Percentiles rank a stretch among this genome's conserved stretches.
These are phyloP conservation scores for Pouteria campechiana DNA, from an alignment of 179 eudicot species.

Conservation along the genomic window DNA sequence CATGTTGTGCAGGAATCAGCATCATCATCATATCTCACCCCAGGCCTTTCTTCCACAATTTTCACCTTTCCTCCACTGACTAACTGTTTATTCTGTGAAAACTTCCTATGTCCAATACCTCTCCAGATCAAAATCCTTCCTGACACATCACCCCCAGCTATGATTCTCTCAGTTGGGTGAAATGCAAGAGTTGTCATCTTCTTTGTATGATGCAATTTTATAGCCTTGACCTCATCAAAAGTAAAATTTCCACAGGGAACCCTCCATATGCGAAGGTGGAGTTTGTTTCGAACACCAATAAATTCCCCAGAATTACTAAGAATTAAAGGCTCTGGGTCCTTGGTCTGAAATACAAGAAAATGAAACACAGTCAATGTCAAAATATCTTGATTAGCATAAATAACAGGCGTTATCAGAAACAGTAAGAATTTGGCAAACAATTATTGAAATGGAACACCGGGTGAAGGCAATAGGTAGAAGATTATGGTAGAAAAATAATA, in stretches of 20 bases:
- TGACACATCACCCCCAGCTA: conserved; percentile 83
- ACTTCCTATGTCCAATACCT: conserved; percentile 44
- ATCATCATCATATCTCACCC: conserved; percentile 72
- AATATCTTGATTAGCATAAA: no score
- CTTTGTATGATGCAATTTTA: conserved; percentile 75
- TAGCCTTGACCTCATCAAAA: conserved; percentile 22
- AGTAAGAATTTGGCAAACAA: no score
- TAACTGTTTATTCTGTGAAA: conserved; percentile 16
- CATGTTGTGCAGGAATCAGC: conserved; percentile 89
- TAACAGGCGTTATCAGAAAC: no score
- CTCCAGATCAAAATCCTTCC: conserved; percentile 96
- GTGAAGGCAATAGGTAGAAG: no score
- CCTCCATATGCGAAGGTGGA: conserved; percentile 63
- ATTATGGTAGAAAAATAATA: no score
- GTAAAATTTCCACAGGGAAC: conserved; percentile 56
- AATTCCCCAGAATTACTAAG: conserved; percentile 50
- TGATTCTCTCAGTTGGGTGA: conserved; percentile 69
- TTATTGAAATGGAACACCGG: no score
- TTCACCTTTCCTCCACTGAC: conserved; percentile 14
- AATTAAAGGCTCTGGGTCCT: conserved; percentile 37
- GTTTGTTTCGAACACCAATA: conserved; percentile 47
- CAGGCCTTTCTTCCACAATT: conserved; percentile 55
- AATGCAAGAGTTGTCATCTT: conserved; percentile 55
- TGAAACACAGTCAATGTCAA: no score
- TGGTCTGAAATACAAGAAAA: conserved; percentile 46